Percentiles rank a stretch among this genome's conserved stretches.
Evolutionary conservation across 192 early-diverging fungal species (phyloP).

Genomic region (Lunasporangiospora selenospora): DNA sequence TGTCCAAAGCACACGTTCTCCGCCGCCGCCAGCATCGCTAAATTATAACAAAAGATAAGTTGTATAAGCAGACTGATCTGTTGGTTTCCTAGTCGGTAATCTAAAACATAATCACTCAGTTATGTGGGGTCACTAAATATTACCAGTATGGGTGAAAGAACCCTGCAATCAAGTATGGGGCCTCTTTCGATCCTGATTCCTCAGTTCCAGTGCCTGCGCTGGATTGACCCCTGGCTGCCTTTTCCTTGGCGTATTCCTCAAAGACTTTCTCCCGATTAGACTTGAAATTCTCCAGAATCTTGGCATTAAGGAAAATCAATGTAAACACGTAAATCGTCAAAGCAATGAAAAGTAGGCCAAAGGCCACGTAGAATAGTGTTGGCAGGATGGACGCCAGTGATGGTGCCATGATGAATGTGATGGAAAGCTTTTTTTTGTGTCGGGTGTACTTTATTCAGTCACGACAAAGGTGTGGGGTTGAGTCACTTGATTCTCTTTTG

Average conservation of each 20-base stretch:
- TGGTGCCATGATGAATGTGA: constrained; percentile 1
- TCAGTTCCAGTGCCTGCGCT: not conserved
- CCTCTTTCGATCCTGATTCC: constrained; percentile 21
- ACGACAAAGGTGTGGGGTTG: no score
- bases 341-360: no score
- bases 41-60: not conserved
- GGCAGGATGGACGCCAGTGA: constrained; percentile 6
- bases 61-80: no score
- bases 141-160: constrained; percentile 97
- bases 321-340: no score
- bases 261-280: constrained; percentile 33
- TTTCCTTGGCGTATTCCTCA: constrained; percentile 11
- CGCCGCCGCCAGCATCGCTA: constrained; percentile 91
- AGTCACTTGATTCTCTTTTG: no score
- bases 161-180: constrained; percentile 61
- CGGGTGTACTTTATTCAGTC: no score
- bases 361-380: no score
- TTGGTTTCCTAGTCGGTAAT: constrained; percentile 5
- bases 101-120: constrained; percentile 1
- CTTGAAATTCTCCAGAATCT: constrained; percentile 18
- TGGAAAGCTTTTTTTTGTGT: constrained; percentile 1
- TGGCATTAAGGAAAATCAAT: constrained; percentile 23
- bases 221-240: constrained; percentile 1
- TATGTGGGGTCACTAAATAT: not conserved
- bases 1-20: constrained; percentile 96